Base-by-base conservation (phyloP, 208 protist genomes). In the Trichomonas gallinae region DNA sequence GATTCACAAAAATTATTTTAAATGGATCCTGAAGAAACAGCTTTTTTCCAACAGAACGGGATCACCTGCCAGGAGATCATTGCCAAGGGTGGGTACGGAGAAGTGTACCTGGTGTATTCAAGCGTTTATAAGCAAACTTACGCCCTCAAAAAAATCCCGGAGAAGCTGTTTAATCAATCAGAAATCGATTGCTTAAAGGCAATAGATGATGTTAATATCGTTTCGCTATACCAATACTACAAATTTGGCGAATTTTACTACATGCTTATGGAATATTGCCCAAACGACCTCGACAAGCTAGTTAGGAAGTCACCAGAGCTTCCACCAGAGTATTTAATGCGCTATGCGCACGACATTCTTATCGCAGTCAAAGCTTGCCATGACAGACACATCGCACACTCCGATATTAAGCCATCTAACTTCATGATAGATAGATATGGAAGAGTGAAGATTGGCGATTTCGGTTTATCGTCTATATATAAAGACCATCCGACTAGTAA, bases 331-430 rank as follows among this genome's bases (percentile, higher is more conserved):
- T 4, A n/a, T 6, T 2, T 72, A 26, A 72, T 72, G 58, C 8
- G 58, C 11, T 72, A 72, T 26, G 11, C 2, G 2, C 58, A 72
- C 26, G 58, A 98, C 93, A 96, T 98, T 15, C 96, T 63, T 45
- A 34, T 98, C 9, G 97, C 97, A 21, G 34, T 98, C 0, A 97
- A 98, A 58, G 97, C 98, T 38, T 83, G 97, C 26, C 97, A 98
- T 93, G 97, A 97, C 26, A 87, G 96, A 0, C 97, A 98, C 36
- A 97, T 98, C 44, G 89, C 98, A 13, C 97, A 98, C 91, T 96
- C 97, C n/a, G 97, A 98, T 63, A 40, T 98, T 34, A 93, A 97
- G n/a, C 81, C 81, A 42, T 42, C 34, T 11, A 85, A 85, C n/a
- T 85, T 85, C 34, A 15, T 85, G 26, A 34, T 85, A 15, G 34